A percentile compares a stretch with the other conserved stretches of the same genome.
Conservation (phyloP, 306 rosid species). For the Sechiopsis laciniata region DNA sequence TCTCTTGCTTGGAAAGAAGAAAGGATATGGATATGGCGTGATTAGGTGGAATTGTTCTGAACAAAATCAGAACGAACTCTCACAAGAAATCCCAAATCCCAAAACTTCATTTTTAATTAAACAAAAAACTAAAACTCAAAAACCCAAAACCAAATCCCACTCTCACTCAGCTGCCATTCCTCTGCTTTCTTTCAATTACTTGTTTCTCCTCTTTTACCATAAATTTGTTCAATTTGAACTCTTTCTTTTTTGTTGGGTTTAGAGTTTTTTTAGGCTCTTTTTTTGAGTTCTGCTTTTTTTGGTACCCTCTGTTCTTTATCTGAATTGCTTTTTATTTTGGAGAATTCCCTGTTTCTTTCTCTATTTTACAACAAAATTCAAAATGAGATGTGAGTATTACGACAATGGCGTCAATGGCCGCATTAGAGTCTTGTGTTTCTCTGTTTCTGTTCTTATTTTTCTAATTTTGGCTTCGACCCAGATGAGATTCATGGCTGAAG, state of each 20-base stretch:
- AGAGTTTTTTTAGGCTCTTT: neutral
- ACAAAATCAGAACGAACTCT: conserved; percentile 27
- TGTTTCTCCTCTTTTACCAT: neutral
- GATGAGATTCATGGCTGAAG: conserved; percentile 51
- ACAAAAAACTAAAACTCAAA: no score
- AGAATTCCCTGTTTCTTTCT: conserved; percentile 13
- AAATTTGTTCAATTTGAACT: neutral
- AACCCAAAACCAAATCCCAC: conserved; percentile 21
- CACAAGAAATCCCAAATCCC: conserved; percentile 45
- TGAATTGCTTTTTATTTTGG: neutral
- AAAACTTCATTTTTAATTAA: neutral
- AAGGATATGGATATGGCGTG: conserved; percentile 38
- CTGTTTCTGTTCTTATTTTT: conserved; percentile 46
- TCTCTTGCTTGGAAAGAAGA: conserved; percentile 18
- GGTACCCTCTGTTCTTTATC: no score
- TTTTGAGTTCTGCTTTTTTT: conserved; percentile 40
- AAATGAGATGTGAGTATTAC: conserved; percentile 35
- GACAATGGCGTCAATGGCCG: conserved; percentile 22
- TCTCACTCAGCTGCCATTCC: conserved; percentile 54
- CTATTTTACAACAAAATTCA: neutral
- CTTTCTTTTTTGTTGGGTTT: no score
- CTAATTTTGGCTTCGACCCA: conserved; percentile 50
- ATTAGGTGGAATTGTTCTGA: conserved; percentile 34
- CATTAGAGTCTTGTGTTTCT: conserved; percentile 27
- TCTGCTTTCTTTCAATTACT: conserved; percentile 4